Evolutionary conservation across 1,139 yeast genomes (phyloP), one percentile per base, ranked within the genome.

Genomic region (Eremothecium cymbalariae): DNA sequence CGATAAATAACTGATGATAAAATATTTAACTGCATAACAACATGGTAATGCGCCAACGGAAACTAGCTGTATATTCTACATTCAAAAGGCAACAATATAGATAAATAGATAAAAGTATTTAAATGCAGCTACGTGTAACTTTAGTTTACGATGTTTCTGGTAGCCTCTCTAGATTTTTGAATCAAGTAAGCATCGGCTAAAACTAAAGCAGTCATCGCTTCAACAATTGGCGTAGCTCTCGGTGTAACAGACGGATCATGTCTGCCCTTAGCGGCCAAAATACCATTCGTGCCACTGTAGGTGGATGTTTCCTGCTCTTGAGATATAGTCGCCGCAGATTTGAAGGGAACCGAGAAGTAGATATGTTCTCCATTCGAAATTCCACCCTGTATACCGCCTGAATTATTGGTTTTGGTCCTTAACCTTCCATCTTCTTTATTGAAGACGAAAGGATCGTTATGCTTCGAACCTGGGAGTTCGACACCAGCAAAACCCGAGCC

Each of bases 231-330:
- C 39, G 90, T 88, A 19, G 98, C 98, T 62, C 98, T 77, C 45
- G 98, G 98, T 9, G 94, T 94, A 37, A 90, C 98, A 55, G 90
- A 85, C 19, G 98, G 98, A 59, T 90, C 98, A 56, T 90, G 98
- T 68, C 98, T 81, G 41, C 98, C 98, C 59, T 90, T 78, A 25
- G 98, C 95, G 36, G 94, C 95, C 45, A 90, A 71, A 12, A 80
- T 75, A 53, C 98, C 98, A 30, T 66, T 73, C 43, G 70, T 68
- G 50, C 98, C 98, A 18, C 81, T 88, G 63, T 88, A 90, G 31
- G 90, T 74, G 21, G 86, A 74, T 16, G 98, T 90, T 28, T 68
- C 64, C 65, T 90, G 98, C 54, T 82, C 94, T 66, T 86, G 94
- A 37, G 94, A 78, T 47, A 90, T 90, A 28, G 98, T 90, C 36